A percentile compares a stretch with the other conserved stretches of the same genome.
phyloP scores from a whole-genome alignment of 345 rosid species.

The Reutealis trisperma region DNA sequence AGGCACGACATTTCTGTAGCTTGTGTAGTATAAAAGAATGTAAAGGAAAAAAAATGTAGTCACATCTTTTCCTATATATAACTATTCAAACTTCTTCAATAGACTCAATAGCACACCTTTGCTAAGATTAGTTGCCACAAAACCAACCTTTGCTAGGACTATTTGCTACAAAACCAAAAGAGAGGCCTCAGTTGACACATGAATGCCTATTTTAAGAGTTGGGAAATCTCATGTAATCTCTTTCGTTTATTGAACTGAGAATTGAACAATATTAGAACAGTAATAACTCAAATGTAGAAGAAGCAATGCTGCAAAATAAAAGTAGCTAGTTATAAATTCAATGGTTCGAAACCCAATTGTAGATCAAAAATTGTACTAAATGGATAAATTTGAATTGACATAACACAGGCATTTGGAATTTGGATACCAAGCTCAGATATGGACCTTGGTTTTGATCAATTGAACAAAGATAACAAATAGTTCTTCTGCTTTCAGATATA shows the following conservation, averaged over 20 bases:
- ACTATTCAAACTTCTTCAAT: conserved; percentile 63
- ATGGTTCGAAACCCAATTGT: background rate
- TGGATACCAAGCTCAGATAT: conserved; percentile 46
- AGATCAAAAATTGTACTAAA: background rate
- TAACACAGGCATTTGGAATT: conserved; percentile 47
- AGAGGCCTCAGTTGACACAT: conserved; percentile 78
- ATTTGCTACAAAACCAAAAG: conserved; percentile 85
- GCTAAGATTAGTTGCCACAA: too few relatives aligned
- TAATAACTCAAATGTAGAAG: background rate
- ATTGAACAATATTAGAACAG: background rate
- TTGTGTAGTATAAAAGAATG: background rate
- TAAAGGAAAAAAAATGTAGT: background rate
- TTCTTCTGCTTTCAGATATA: background rate
- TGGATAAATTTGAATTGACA: background rate
- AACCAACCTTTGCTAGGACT: conserved; percentile 49
- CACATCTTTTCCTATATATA: conserved; percentile 20
- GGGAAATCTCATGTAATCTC: background rate
- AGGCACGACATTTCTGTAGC: background rate
- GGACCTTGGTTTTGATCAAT: conserved; percentile 35
- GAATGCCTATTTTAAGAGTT: conserved; percentile 53
- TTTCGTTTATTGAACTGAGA: background rate
- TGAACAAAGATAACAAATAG: too few relatives aligned
- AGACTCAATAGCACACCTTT: conserved; percentile 72
- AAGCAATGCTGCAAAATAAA: background rate
- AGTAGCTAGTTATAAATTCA: background rate